Conservation (phyloP, 208 protist genomes). For the Porcisia deanei region DNA sequence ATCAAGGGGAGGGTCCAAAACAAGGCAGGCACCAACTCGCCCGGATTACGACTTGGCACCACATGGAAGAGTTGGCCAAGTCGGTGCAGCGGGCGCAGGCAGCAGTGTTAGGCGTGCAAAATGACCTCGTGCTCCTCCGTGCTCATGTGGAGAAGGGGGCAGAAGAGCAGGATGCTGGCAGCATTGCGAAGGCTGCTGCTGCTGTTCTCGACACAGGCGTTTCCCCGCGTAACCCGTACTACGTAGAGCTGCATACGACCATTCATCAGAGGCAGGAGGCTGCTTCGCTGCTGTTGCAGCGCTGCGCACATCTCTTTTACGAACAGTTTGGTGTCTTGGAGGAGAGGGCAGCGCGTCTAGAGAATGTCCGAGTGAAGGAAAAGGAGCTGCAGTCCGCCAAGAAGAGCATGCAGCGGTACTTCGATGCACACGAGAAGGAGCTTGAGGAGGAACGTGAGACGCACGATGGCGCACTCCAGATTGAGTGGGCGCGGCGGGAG, state of each 20-base stretch:
- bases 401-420: slow-evolving; percentile 62
- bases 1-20: background rate
- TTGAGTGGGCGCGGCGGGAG: slow-evolving; percentile 28
- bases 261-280: slow-evolving; percentile 49
- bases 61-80: slow-evolving; percentile 51
- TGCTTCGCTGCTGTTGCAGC: slow-evolving; percentile 43
- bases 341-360: slow-evolving; percentile 26
- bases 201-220: background rate
- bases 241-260: slow-evolving; percentile 22
- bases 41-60: background rate
- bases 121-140: slow-evolving; percentile 38
- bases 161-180: background rate
- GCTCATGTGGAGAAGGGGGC: slow-evolving; percentile 19
- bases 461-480: slow-evolving; percentile 16
- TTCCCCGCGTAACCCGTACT: slow-evolving; percentile 11
- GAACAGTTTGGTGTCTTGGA: slow-evolving; percentile 33
- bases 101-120: slow-evolving; percentile 38
- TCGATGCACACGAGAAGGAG: slow-evolving; percentile 41
- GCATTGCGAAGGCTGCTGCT: background rate
- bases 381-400: slow-evolving; percentile 41
- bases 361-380: slow-evolving; percentile 34
- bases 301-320: slow-evolving; percentile 27
- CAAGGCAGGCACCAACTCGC: background rate
- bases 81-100: slow-evolving; percentile 42
- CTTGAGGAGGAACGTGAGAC: slow-evolving; percentile 27